Evolutionary conservation across 495 filamentous ascomycete genomes (phyloP).

Genomic region (Xylaria palmicola): DNA sequence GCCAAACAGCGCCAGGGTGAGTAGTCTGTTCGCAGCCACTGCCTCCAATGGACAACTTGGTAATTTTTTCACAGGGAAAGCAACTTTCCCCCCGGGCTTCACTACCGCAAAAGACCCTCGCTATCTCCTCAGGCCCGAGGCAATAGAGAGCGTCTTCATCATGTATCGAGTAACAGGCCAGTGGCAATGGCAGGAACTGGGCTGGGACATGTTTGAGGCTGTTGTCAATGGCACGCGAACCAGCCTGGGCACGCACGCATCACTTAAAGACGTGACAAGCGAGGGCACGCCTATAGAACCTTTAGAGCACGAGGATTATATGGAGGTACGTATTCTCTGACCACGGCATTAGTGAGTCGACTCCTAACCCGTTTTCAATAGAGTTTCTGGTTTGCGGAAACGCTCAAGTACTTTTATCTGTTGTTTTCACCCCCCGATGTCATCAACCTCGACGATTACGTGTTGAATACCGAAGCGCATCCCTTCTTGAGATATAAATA

Average conservation of each 20-base stretch:
- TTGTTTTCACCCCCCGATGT: conserved; percentile 66
- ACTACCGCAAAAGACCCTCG: conserved; percentile 40
- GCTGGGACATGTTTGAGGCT: conserved; percentile 72
- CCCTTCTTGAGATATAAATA: conserved; percentile 43
- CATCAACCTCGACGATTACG: conserved; percentile 73
- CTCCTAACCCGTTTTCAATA: conserved; percentile 21
- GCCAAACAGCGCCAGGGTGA: conserved; percentile 27
- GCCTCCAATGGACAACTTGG: neutral
- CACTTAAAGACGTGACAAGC: conserved; percentile 57
- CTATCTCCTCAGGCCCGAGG: conserved; percentile 57
- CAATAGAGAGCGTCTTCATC: conserved; percentile 69
- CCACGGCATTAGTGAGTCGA: neutral
- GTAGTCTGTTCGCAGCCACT: neutral
- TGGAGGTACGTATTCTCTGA: conserved; percentile 37
- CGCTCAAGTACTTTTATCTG: conserved; percentile 80
- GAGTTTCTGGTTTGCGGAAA: conserved; percentile 71
- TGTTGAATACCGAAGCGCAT: conserved; percentile 60
- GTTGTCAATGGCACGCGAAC: conserved; percentile 62
- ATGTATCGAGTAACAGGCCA: conserved; percentile 73
- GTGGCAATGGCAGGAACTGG: conserved; percentile 57
- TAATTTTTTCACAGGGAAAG: conserved; percentile 14
- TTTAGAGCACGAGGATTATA: conserved; percentile 40
- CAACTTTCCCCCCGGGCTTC: conserved; percentile 35
- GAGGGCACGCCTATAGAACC: conserved; percentile 15
- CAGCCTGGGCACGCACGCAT: conserved; percentile 56